Percentiles rank a stretch among this genome's conserved stretches.
Evolutionary conservation across 257 asterid genomes (phyloP).

Genomic region (Nicotiana benthamiana): DNA sequence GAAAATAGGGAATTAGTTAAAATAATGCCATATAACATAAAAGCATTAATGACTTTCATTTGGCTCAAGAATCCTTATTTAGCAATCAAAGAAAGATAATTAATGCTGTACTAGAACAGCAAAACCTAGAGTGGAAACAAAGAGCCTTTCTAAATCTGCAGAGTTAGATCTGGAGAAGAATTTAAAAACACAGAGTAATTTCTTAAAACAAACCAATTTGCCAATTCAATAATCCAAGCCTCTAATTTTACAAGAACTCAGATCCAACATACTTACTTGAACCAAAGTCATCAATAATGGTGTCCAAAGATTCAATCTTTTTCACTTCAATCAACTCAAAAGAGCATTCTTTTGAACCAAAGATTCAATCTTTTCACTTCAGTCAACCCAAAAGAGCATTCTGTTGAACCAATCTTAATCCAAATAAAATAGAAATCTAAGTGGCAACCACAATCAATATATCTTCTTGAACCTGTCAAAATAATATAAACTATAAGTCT

Average conservation of each 20-base stretch:
- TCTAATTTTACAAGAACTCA: constrained; percentile 20
- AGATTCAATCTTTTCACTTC: constrained; percentile 13
- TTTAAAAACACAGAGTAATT: not conserved
- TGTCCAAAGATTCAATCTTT: constrained; percentile 19
- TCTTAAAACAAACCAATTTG: not conserved
- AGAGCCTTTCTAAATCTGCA: constrained; percentile 15
- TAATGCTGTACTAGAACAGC: constrained; percentile 17
- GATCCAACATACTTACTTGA: constrained; percentile 67
- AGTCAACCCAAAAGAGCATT: constrained; percentile 14
- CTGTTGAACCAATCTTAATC: constrained; percentile 5
- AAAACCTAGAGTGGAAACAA: constrained; percentile 7
- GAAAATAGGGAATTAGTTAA: not conserved
- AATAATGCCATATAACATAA: not conserved
- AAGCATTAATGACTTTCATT: not conserved
- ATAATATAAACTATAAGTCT: not conserved
- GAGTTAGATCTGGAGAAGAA: constrained; percentile 39
- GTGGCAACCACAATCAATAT: constrained; percentile 17
- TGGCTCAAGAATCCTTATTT: constrained; percentile 2
- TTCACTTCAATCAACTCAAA: constrained; percentile 18
- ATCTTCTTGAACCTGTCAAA: constrained; percentile 12
- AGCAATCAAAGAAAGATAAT: not conserved
- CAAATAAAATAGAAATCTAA: not conserved
- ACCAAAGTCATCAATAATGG: constrained; percentile 6
- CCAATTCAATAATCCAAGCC: constrained; percentile 16
- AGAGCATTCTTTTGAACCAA: constrained; percentile 7